phyloP scores from a whole-genome alignment of 352 stramenopile genomes.

The Globisporangium nagaii region DNA sequence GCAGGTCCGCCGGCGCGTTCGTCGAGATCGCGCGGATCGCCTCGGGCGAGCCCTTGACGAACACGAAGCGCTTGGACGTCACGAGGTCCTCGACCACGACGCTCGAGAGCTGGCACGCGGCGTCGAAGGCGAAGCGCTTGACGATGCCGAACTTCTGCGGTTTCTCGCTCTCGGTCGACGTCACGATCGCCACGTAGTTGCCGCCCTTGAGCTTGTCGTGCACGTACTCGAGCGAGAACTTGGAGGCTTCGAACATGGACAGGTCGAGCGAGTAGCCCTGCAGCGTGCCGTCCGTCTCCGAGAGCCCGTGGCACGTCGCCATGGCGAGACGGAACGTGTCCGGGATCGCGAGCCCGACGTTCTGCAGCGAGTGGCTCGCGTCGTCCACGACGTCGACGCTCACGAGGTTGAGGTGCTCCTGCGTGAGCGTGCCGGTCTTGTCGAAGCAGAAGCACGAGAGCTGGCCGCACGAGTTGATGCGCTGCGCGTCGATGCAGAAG shows the following conservation, averaged over 20 bases:
- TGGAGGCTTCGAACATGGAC: slow-evolving; percentile 42
- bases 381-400: slow-evolving; percentile 5
- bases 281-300: slow-evolving; percentile 22
- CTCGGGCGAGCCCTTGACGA: slow-evolving; percentile 48
- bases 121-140: slow-evolving; percentile 49
- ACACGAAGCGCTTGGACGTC: slow-evolving; percentile 27
- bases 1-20: slow-evolving; percentile 17
- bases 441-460: slow-evolving; percentile 77
- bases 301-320: slow-evolving; percentile 43
- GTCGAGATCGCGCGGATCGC: slow-evolving; percentile 7
- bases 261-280: slow-evolving; percentile 48
- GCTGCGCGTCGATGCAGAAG: slow-evolving; percentile 61
- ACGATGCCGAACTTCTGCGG: slow-evolving; percentile 29
- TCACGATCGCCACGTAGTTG: slow-evolving; percentile 20
- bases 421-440: slow-evolving; percentile 76
- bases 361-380: not conserved
- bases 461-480: slow-evolving; percentile 63
- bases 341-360: slow-evolving; percentile 16
- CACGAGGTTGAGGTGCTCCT: slow-evolving; percentile 56
- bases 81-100: slow-evolving; percentile 34
- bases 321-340: slow-evolving; percentile 22
- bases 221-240: slow-evolving; percentile 21
- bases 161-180: not conserved
- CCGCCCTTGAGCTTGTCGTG: slow-evolving; percentile 16
- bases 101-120: slow-evolving; percentile 37